phyloP scores from a whole-genome alignment of 2,329 filamentous ascomycete genomes.

The Botrytis galanthina region DNA sequence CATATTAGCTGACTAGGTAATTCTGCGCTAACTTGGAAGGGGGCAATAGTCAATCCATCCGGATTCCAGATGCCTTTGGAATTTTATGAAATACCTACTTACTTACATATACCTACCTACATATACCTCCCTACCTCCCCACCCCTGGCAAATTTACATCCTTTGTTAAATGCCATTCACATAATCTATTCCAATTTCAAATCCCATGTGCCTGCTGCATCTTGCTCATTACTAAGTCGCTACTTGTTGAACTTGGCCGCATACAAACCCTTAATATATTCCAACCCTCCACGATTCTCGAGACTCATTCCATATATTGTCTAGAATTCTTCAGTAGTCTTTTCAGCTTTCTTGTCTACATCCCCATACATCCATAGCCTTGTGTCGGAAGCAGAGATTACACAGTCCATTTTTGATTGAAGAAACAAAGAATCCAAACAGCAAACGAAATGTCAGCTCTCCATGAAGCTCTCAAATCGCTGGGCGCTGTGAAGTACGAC shows the following conservation, averaged over 20 bases:
- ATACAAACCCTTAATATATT: slow-evolving; percentile 4
- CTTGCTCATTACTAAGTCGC: not conserved
- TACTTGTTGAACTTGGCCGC: not conserved
- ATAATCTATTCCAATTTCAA: not conserved
- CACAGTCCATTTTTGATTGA: not conserved
- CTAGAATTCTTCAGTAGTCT: not conserved
- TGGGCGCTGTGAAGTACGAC: slow-evolving; percentile 56
- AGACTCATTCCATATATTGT: not conserved
- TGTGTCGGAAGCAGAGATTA: not conserved
- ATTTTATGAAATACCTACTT: not conserved
- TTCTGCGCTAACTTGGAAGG: not conserved
- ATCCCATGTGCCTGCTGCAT: not conserved
- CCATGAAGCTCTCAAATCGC: slow-evolving; percentile 57
- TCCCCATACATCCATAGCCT: not conserved
- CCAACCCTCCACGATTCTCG: not conserved
- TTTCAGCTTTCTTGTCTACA: not conserved
- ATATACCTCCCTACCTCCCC: not conserved
- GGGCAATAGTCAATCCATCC: not conserved
- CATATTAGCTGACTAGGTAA: not conserved
- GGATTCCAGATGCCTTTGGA: not conserved
- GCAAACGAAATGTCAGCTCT: slow-evolving; percentile 50
- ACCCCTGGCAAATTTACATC: not conserved
- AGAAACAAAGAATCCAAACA: not conserved
- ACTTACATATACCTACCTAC: not conserved
- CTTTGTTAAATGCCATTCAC: slow-evolving; percentile 1